Percentiles rank a stretch among this genome's conserved stretches.
These are phyloP conservation scores for Aspergillaceae sp. DNA, from an alignment of 2,329 filamentous ascomycete genomes.

Conservation along the genomic window DNA sequence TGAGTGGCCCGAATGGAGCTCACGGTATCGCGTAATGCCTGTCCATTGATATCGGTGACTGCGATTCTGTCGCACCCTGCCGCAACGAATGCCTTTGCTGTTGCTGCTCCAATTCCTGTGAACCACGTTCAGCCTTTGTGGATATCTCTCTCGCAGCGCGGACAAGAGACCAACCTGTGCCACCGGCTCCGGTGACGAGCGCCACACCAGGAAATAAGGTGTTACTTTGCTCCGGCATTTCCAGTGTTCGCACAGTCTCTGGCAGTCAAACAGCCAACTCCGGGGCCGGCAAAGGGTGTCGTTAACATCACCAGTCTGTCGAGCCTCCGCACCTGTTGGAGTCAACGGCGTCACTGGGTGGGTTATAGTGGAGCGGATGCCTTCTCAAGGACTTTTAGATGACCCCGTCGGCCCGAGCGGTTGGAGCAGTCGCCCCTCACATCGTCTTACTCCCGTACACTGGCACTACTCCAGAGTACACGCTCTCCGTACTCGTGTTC, in stretches of 20 bases:
- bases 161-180: slow-evolving; percentile 25
- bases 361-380: no score
- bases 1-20: slow-evolving; percentile 22
- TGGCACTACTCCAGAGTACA: background rate
- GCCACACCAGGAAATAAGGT: slow-evolving; percentile 37
- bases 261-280: background rate
- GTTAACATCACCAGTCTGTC: background rate
- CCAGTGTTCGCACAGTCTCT: background rate
- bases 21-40: slow-evolving; percentile 28
- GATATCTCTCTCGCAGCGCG: no score
- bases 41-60: slow-evolving; percentile 45
- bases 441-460: slow-evolving; percentile 1
- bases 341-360: no score
- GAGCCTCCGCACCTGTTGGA: no score
- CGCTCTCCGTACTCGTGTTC: no score
- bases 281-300: background rate
- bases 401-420: background rate
- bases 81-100: slow-evolving; percentile 43
- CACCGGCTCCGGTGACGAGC: slow-evolving; percentile 42
- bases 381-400: background rate
- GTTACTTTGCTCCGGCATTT: slow-evolving; percentile 5
- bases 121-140: background rate
- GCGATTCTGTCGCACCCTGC: slow-evolving; percentile 45
- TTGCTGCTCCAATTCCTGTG: slow-evolving; percentile 49
- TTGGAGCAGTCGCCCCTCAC: slow-evolving; percentile 2